Percentiles rank a stretch among this genome's conserved stretches.
Evolutionary conservation across 257 asterid species (phyloP).

Genomic region (Penstemon barbatus): DNA sequence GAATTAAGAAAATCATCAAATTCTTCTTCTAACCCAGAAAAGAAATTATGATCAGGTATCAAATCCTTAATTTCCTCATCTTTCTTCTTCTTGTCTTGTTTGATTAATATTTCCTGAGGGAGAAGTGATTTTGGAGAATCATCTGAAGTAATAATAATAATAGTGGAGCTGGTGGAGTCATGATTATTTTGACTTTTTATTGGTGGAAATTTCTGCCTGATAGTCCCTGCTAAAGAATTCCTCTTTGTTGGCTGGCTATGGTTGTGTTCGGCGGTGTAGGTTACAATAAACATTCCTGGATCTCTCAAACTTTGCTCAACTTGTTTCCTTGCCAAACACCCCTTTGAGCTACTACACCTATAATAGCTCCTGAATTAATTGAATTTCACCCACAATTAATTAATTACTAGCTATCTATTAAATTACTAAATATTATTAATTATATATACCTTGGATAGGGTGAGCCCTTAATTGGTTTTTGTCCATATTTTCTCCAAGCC

Average conservation of each 20-base stretch:
- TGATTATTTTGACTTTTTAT: conserved; percentile 26
- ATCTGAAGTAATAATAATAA: conserved; percentile 18
- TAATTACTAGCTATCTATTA: too few relatives aligned
- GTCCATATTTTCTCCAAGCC: conserved; percentile 52
- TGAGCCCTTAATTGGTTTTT: conserved; percentile 47
- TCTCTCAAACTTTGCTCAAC: conserved; percentile 62
- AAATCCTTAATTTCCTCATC: too few relatives aligned
- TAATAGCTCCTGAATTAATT: conserved; percentile 52
- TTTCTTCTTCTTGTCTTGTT: too few relatives aligned
- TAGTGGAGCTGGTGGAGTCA: conserved; percentile 25
- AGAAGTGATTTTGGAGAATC: neutral
- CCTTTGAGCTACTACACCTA: conserved; percentile 59
- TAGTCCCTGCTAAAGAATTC: conserved; percentile 58
- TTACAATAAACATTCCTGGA: conserved; percentile 56
- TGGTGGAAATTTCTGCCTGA: conserved; percentile 29
- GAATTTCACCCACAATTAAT: neutral
- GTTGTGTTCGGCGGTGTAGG: conserved; percentile 68
- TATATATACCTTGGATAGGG: conserved; percentile 41
- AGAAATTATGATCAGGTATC: too few relatives aligned
- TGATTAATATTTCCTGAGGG: too few relatives aligned
- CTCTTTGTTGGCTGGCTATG: conserved; percentile 60
- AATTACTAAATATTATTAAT: neutral
- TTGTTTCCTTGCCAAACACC: conserved; percentile 67
- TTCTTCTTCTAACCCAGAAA: too few relatives aligned
- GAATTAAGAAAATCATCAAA: too few relatives aligned